Conservation (phyloP, 176 grass and related monocot genomes). For the Ampelocalamus luodianensis region DNA sequence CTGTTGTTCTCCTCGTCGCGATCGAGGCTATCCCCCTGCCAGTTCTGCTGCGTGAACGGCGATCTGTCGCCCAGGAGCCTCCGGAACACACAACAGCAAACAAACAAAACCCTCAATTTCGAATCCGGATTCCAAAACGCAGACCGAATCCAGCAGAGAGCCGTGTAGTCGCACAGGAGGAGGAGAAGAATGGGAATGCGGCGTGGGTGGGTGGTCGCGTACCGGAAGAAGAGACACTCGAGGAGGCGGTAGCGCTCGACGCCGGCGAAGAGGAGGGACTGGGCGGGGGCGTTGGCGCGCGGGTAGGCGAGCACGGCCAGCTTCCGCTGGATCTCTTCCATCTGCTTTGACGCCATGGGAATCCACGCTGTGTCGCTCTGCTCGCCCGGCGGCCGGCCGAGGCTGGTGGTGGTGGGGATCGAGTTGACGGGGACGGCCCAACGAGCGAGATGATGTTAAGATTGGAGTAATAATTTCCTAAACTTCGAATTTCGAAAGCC, state of each 20-base stretch:
- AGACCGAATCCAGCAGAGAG: neutral
- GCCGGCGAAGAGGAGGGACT: constrained; percentile 93
- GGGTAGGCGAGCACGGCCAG: constrained; percentile 75
- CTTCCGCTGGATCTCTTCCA: constrained; percentile 99
- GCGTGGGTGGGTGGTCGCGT: neutral
- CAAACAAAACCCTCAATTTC: constrained; percentile 36
- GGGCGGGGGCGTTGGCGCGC: constrained; percentile 76
- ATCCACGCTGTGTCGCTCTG: neutral
- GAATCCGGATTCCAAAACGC: neutral
- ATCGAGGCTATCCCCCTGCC: constrained; percentile 92
- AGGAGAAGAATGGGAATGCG: constrained; percentile 8
- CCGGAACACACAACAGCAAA: constrained; percentile 29
- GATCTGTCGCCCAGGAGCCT: constrained; percentile 96
- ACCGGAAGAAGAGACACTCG: constrained; percentile 99
- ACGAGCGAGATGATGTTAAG: constrained; percentile 22
- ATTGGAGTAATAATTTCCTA: neutral
- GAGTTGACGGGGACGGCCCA: constrained; percentile 9
- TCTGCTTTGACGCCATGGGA: constrained; percentile 95
- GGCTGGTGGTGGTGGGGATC: constrained; percentile 29
- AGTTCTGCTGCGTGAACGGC: constrained; percentile 95
- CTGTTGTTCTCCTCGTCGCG: constrained; percentile 97
- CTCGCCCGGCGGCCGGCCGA: constrained; percentile 9
- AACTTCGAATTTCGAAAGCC: neutral
- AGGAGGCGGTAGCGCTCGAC: constrained; percentile 97
- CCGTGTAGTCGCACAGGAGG: neutral